phyloP scores from a whole-genome alignment of 768 basidiomycete species.

The Russula brevipes region DNA sequence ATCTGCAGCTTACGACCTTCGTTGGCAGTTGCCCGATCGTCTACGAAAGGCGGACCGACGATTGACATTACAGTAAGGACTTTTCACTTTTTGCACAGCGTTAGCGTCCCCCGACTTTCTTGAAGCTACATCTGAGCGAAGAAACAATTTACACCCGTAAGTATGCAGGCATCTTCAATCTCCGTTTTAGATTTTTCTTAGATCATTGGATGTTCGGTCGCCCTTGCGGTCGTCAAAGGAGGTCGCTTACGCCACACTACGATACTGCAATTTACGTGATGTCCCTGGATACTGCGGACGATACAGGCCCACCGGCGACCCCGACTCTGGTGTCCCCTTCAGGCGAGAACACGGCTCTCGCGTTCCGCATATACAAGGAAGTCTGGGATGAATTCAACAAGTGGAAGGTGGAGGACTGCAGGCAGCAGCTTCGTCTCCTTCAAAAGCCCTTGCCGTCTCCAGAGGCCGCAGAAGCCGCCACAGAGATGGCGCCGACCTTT shows the following conservation, averaged over 20 bases:
- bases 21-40: neutral
- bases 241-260: neutral
- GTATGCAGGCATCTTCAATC: neutral
- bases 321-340: neutral
- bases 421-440: constrained; percentile 19
- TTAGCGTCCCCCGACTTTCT: neutral
- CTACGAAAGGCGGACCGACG: neutral
- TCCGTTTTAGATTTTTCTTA: neutral
- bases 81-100: too few relatives aligned
- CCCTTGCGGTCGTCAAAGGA: too few relatives aligned
- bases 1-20: neutral
- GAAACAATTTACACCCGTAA: neutral
- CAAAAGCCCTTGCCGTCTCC: constrained; percentile 16
- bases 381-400: constrained; percentile 30
- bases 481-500: neutral
- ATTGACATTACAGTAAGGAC: too few relatives aligned
- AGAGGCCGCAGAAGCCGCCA: neutral
- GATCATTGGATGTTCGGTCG: neutral
- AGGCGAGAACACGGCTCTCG: neutral
- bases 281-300: neutral
- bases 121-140: neutral
- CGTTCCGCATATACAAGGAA: constrained; percentile 22
- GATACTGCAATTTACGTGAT: neutral
- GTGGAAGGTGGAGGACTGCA: constrained; percentile 28
- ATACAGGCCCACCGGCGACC: neutral